These are phyloP conservation scores for Scytalidium lignicola DNA, from an alignment of 2,329 filamentous ascomycete genomes.

Conservation along the genomic window DNA sequence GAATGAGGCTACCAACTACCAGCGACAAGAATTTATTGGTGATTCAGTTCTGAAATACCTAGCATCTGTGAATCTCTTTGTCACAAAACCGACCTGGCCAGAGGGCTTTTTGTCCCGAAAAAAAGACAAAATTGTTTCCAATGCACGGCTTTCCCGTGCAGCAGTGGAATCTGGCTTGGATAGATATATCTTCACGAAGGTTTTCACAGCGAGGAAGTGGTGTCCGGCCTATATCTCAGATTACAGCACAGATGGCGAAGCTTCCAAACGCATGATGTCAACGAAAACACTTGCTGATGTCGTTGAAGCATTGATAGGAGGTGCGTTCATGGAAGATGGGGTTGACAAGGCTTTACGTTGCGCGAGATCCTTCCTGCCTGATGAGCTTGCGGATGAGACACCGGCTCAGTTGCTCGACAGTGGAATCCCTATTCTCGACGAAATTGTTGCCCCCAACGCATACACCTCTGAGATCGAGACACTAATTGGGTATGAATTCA, in stretches of 20 bases:
- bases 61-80: constrained; percentile 59
- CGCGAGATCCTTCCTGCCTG: constrained; percentile 60
- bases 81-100: constrained; percentile 58
- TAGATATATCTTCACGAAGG: constrained; percentile 62
- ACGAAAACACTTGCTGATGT: constrained; percentile 84
- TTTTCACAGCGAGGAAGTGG: constrained; percentile 71
- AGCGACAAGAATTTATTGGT: constrained; percentile 81
- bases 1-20: constrained; percentile 61
- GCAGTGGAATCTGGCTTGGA: constrained; percentile 62
- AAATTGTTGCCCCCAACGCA: not conserved
- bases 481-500: constrained; percentile 68
- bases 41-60: constrained; percentile 78
- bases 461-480: constrained; percentile 43
- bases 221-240: constrained; percentile 53
- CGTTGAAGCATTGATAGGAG: constrained; percentile 78
- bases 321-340: constrained; percentile 68
- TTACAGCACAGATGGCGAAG: constrained; percentile 23
- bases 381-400: constrained; percentile 22
- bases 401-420: not conserved
- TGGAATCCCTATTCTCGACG: not conserved
- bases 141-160: constrained; percentile 64
- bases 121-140: constrained; percentile 69
- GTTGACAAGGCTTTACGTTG: constrained; percentile 57
- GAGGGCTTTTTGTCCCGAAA: constrained; percentile 68
- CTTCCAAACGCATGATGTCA: constrained; percentile 41